Evolutionary conservation across 192 early-diverging fungal species (phyloP).

Genomic region (Coemansia sp.): DNA sequence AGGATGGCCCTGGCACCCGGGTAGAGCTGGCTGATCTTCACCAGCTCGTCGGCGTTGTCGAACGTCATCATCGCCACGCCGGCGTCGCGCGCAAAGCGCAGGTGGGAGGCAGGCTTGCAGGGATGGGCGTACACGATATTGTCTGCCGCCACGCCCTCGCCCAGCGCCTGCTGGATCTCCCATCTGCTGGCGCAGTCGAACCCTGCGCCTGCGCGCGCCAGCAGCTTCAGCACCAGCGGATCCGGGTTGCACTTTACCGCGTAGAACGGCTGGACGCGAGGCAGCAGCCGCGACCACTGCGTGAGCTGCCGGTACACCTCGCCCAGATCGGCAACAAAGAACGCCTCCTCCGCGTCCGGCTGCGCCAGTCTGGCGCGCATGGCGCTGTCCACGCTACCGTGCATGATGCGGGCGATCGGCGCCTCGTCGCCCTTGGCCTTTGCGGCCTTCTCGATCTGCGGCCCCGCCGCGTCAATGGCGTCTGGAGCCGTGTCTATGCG

Average conservation of each 20-base stretch:
- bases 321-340: constrained; percentile 94
- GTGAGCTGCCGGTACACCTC: constrained; percentile 84
- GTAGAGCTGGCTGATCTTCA: constrained; percentile 83
- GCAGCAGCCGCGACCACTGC: constrained; percentile 80
- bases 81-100: constrained; percentile 76
- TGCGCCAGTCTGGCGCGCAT: constrained; percentile 41
- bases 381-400: constrained; percentile 32
- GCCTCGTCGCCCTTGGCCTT: constrained; percentile 24
- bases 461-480: constrained; percentile 7
- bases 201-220: constrained; percentile 79
- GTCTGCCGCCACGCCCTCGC: constrained; percentile 59
- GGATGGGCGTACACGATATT: constrained; percentile 98
- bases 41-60: constrained; percentile 97
- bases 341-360: constrained; percentile 79
- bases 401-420: constrained; percentile 11
- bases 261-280: constrained; percentile 95
- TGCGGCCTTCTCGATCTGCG: constrained; percentile 18
- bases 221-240: constrained; percentile 73
- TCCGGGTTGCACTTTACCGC: constrained; percentile 99
- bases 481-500: not conserved
- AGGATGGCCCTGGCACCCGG: constrained; percentile 87
- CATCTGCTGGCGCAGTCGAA: constrained; percentile 98
- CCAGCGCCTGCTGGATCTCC: constrained; percentile 84
- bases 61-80: constrained; percentile 95
- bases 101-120: constrained; percentile 97